Evolutionary conservation across 192 early-diverging fungal genomes (phyloP).

Genomic region (Phlyctochytrium planicorne): DNA sequence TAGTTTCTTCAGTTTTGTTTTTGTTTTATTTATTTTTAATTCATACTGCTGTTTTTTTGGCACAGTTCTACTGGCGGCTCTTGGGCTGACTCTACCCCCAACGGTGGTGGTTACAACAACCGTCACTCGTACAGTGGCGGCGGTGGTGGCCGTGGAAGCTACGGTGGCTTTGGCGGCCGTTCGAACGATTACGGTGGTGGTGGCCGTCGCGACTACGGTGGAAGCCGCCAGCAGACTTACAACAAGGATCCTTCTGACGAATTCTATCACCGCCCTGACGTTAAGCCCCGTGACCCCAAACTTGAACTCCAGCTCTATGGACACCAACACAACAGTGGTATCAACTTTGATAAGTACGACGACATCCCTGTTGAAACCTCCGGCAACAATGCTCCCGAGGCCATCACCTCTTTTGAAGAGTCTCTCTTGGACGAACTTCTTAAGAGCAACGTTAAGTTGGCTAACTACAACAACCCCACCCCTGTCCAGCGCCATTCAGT

Average conservation of each 20-base stretch:
- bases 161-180: background rate
- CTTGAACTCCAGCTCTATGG: constrained; percentile 79
- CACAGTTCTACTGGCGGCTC: constrained; percentile 5
- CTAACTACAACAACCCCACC: constrained; percentile 86
- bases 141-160: background rate
- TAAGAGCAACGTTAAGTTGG: constrained; percentile 84
- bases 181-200: background rate
- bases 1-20: constrained; percentile 3
- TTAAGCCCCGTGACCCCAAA: constrained; percentile 73
- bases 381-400: constrained; percentile 46
- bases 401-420: constrained; percentile 64
- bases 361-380: constrained; percentile 96
- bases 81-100: background rate
- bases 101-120: background rate
- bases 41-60: background rate
- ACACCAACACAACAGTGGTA: constrained; percentile 82
- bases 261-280: constrained; percentile 69
- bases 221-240: constrained; percentile 16
- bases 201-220: constrained; percentile 6
- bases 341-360: constrained; percentile 99
- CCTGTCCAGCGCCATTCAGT: constrained; percentile 90
- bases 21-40: background rate
- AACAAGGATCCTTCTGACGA: constrained; percentile 59
- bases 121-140: constrained; percentile 1
- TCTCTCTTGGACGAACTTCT: constrained; percentile 81